Base-by-base conservation (phyloP, 164 flowering plant genomes). In the Macadamia integrifolia region DNA sequence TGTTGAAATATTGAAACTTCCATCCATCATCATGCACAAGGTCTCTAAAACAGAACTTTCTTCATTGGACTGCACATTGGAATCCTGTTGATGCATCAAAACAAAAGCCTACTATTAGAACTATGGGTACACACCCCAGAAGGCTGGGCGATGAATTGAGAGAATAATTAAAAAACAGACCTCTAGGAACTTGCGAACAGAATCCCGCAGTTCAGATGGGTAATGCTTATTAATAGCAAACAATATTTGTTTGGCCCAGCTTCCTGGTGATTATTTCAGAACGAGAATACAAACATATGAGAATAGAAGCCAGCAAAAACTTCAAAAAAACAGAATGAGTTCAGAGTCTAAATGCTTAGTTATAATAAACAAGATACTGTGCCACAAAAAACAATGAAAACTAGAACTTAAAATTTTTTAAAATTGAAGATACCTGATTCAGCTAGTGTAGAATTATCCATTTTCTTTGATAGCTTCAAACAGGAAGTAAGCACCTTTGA, bases 161-260 rank as follows among this genome's bases (percentile, higher is more conserved):
- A 62, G 6, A 6, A 9, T 8, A 10, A 31, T 3, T 18, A 42
- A 9, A 28, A 1, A 32, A 18, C 49, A 60, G 13, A 91, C 97
- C 90, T 90, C 82, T 69, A 87, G 66, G 69, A 83, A 83, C 60
- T 83, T 83, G 42, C 56, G 79, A 76, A 92, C 79, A 30, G 95
- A 88, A 56, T 61, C 72, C 12, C 75, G 84, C 49, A 88, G 71
- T 75, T 90, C 95, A 66, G 80, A 66, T 17, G 92, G 91, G 80
- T 94, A 88, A 32, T 66, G 75, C 71, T 80, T 84, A 78, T 75
- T 71, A 56, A 94, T 68, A 66, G 71, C 81, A 18, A 67, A 77
- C 78, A 94, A 76, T 65, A 87, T 77, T 68, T 86, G 72, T 75
- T 85, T 85, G 44, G 83, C 88, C 84, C 86, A 81, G 66, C 40